phyloP scores from a whole-genome alignment of 2,329 filamentous ascomycete species.

The Cercospora sp. region DNA sequence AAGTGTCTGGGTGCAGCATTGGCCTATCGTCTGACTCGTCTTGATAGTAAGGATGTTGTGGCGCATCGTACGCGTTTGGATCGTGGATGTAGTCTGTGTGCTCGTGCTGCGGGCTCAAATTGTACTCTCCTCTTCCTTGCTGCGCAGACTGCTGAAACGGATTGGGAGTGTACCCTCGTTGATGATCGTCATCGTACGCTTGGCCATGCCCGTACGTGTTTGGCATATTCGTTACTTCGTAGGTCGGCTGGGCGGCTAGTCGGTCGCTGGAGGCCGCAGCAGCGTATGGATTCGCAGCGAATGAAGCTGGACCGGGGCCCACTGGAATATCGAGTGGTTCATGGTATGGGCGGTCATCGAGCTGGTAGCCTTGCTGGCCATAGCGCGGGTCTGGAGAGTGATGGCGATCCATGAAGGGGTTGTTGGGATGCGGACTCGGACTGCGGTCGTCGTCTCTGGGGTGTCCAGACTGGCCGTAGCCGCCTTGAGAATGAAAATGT shows the following conservation, averaged over 20 bases:
- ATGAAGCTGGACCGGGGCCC: constrained; percentile 52
- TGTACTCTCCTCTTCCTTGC: constrained; percentile 56
- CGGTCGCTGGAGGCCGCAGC: constrained; percentile 63
- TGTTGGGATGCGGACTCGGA: constrained; percentile 20
- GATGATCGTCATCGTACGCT: constrained; percentile 56
- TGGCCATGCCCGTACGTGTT: constrained; percentile 64
- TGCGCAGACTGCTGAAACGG: constrained; percentile 45
- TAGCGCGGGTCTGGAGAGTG: constrained; percentile 55
- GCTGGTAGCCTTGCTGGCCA: constrained; percentile 79
- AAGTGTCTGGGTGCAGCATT: constrained; percentile 67
- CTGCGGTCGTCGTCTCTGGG: constrained; percentile 23
- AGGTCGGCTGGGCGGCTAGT: constrained; percentile 80
- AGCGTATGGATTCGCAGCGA: constrained; percentile 33
- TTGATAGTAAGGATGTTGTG: constrained; percentile 58
- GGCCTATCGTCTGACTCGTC: constrained; percentile 70
- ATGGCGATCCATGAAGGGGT: constrained; percentile 30
- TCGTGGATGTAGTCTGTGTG: constrained; percentile 77
- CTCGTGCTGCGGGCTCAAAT: constrained; percentile 74
- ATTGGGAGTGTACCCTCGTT: constrained; percentile 47
- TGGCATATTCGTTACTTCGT: constrained; percentile 68
- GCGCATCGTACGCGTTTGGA: constrained; percentile 41
- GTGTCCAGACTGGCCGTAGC: constrained; percentile 27
- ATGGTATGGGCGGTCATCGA: constrained; percentile 74
- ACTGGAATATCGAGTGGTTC: constrained; percentile 68
- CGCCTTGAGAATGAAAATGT: constrained; percentile 16